These are phyloP conservation scores for Rhodotorula glutinis DNA, from an alignment of 1,284 basidiomycete genomes.

Conservation along the genomic window DNA sequence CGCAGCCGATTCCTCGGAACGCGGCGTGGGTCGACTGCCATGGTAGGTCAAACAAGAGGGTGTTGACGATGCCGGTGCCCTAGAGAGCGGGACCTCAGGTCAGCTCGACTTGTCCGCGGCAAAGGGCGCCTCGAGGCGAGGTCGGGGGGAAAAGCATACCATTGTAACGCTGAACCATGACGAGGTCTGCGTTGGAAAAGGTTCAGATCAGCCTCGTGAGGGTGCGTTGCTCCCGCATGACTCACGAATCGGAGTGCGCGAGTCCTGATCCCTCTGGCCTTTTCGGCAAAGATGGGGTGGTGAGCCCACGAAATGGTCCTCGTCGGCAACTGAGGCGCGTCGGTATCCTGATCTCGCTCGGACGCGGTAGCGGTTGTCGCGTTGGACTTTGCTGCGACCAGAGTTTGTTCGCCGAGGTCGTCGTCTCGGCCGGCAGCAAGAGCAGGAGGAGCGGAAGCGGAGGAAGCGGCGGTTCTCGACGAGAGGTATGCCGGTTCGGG, in stretches of 20 bases:
- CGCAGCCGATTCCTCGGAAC: constrained; percentile 41
- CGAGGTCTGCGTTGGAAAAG: background rate
- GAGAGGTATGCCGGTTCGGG: background rate
- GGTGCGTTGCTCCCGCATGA: too few relatives aligned
- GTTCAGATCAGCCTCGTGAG: too few relatives aligned
- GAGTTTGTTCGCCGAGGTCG: background rate
- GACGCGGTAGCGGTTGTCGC: background rate
- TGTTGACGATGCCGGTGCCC: constrained; percentile 44
- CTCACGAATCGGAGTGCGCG: constrained; percentile 31
- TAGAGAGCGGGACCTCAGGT: background rate
- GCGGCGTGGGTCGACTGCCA: constrained; percentile 39
- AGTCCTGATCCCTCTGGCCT: constrained; percentile 26
- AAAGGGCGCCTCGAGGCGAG: too few relatives aligned
- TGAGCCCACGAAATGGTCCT: too few relatives aligned
- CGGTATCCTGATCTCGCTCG: too few relatives aligned
- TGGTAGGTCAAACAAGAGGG: constrained; percentile 40
- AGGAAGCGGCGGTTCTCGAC: background rate
- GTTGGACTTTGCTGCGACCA: background rate
- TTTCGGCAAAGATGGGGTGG: constrained; percentile 32
- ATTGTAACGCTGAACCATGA: constrained; percentile 42
- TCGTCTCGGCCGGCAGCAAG: background rate
- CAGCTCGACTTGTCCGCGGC: background rate
- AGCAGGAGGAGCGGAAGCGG: too few relatives aligned
- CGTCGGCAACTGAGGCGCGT: too few relatives aligned
- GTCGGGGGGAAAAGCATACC: background rate